Percentiles rank a stretch among this genome's conserved stretches.
These are phyloP conservation scores for Paxillus ammoniavirescens DNA, from an alignment of 768 basidiomycete species.

Conservation along the genomic window DNA sequence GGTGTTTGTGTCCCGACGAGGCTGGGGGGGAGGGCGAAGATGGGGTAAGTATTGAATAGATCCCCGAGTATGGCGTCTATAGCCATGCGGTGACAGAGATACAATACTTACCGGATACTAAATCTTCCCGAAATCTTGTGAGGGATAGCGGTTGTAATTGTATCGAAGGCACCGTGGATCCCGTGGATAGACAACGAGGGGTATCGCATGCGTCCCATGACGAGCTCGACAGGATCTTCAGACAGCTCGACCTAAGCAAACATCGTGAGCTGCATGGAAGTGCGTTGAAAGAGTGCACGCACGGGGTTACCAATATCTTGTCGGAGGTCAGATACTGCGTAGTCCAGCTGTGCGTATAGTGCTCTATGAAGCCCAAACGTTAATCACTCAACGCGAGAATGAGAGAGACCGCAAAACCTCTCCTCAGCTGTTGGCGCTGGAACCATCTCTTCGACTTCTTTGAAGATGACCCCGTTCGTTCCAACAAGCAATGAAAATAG, in stretches of 20 bases:
- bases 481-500: conserved; percentile 80
- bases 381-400: not conserved
- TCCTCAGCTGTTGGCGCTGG: conserved; percentile 57
- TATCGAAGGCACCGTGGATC: conserved; percentile 63
- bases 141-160: conserved; percentile 60
- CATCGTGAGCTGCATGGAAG: conserved; percentile 32
- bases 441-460: conserved; percentile 83
- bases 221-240: conserved; percentile 45
- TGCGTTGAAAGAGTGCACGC: not conserved
- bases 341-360: conserved; percentile 69
- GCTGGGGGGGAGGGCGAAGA: conserved; percentile 25
- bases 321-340: conserved; percentile 67
- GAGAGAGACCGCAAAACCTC: not conserved
- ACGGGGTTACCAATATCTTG: conserved; percentile 10
- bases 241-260: conserved; percentile 38
- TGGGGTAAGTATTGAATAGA: not conserved
- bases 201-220: conserved; percentile 65
- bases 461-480: conserved; percentile 71
- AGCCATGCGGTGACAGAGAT: conserved; percentile 52
- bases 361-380: conserved; percentile 25
- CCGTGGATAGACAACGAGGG: conserved; percentile 63
- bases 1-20: conserved; percentile 82
- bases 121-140: conserved; percentile 55
- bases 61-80: conserved; percentile 7
- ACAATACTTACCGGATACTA: conserved; percentile 51